Evolutionary conservation across 169 alveolate genomes (phyloP).

Genomic region (Eimeria nieschulzi): DNA sequence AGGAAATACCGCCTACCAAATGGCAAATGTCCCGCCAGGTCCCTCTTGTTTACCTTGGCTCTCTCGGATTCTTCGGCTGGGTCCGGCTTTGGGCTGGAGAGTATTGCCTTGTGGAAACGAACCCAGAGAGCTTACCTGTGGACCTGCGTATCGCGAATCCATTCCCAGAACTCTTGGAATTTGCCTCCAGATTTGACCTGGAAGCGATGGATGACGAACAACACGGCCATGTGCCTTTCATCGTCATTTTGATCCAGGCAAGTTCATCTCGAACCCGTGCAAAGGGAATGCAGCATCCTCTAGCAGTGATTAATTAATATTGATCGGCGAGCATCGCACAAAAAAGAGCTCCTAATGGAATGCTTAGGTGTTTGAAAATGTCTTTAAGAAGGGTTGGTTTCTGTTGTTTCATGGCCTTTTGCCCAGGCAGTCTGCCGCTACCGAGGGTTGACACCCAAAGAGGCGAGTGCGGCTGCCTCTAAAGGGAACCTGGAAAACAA

Average conservation of each 20-base stretch:
- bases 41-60: constrained; percentile 79
- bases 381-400: background rate
- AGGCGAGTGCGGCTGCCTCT: background rate
- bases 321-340: background rate
- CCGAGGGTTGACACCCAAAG: background rate
- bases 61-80: constrained; percentile 85
- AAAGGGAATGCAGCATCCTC: background rate
- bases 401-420: background rate
- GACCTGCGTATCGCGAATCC: constrained; percentile 86
- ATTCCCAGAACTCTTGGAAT: constrained; percentile 83
- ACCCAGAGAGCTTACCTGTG: constrained; percentile 79
- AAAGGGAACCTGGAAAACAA: background rate
- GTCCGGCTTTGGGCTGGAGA: constrained; percentile 83
- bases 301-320: too few relatives aligned
- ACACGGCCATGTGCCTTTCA: constrained; percentile 88
- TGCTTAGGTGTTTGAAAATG: background rate
- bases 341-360: background rate
- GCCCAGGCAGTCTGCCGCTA: background rate
- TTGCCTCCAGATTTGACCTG: constrained; percentile 78
- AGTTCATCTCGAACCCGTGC: background rate
- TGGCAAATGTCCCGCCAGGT: background rate
- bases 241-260: constrained; percentile 83
- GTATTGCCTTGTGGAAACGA: constrained; percentile 83
- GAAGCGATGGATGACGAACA: constrained; percentile 78
- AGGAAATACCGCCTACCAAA: background rate